Evolutionary conservation across 176 grass and related monocot species (phyloP).

Genomic region (Carex scoparia): DNA sequence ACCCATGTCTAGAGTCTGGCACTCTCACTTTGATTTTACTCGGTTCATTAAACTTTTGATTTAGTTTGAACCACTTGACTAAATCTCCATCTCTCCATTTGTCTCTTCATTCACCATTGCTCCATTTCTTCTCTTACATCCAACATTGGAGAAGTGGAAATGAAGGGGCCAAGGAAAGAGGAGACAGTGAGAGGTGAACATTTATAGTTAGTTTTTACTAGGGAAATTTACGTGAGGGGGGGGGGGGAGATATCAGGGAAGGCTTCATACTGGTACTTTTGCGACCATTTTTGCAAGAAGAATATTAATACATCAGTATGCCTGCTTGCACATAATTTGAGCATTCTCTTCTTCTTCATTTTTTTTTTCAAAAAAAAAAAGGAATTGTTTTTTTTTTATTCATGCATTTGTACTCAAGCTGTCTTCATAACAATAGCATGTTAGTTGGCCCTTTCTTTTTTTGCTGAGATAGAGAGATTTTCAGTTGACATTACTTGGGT

Average conservation of each 20-base stretch:
- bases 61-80: not conserved
- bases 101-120: not conserved
- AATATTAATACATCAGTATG: not conserved
- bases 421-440: not conserved
- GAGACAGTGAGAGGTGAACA: not conserved
- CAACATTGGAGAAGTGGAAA: not conserved
- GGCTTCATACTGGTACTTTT: not conserved
- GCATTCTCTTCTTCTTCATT: not conserved
- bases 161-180: not conserved
- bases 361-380: not conserved
- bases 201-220: not conserved
- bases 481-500: not conserved
- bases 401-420: not conserved
- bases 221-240: not conserved
- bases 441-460: not conserved
- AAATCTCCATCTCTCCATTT: not conserved
- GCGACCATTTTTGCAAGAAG: not conserved
- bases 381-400: not conserved
- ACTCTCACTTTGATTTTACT: not conserved
- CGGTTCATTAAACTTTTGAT: not conserved
- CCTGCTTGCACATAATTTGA: not conserved
- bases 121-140: not conserved
- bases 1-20: not conserved
- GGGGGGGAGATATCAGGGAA: not conserved
- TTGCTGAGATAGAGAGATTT: not conserved